Base-by-base conservation (phyloP, 805 yeast genomes). In the baker's yeast (Saccharomyces cerevisiae) region DNA sequence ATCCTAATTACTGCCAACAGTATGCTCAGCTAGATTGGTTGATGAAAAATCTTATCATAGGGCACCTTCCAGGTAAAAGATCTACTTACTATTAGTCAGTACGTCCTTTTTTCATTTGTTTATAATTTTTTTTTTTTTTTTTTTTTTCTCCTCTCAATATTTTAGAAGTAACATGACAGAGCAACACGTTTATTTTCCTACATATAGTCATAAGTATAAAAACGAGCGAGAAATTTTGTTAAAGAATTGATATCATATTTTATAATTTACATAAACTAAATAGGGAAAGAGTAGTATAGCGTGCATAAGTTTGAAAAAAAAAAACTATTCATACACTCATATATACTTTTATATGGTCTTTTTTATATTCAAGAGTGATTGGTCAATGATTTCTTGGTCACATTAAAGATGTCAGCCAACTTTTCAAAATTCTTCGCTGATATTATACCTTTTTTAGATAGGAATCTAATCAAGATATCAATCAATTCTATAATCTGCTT, bases 401-500 rank as follows among this genome's bases (percentile, higher is more conserved):
- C 43, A 24, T 36, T 36, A 17, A 36, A 65, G 24, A 71, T 61
- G 27, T 61, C 61, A 30, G 67, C 69, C 8, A 82, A 52, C 30
- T 66, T 68, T 13, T 61, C 51, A 55, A 68, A 74, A 3, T 62
- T 62, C 14, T 67, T 65, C 51, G 74, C 73, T 30, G 67, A 68
- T 22, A 79, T 58, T n/a, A 69, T 55, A 14, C 80, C 79, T 48
- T 70, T 64, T 58, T 75, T 76, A 61, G 61, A 64, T 30, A 74
- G 54, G 31, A 69, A 67, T 48, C 66, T 62, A 14, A 62, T 60
- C 46, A 90, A 76, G 51, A 84, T 77, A 53, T 76, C 74, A 46
- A 86, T 76, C 60, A 90, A 75, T 59, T 80, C 79, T 49, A 84
- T 53, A 49, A 89, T 83, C 65, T 90, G 89, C 26, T 77, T 80